phyloP scores from a whole-genome alignment of 306 rosid species.

The Sophora flavescens region DNA sequence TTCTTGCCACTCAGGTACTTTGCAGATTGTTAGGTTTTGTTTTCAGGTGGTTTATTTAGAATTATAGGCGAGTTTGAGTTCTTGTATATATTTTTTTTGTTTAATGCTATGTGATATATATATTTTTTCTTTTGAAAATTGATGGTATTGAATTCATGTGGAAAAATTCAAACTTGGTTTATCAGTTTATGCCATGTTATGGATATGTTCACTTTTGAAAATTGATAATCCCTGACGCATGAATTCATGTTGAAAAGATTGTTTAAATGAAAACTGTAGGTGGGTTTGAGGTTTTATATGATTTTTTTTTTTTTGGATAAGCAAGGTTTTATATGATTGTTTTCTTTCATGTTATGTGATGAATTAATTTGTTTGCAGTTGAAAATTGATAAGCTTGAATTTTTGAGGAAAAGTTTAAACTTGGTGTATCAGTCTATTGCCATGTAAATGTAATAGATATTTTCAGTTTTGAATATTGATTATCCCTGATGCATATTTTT shows the following conservation, averaged over 20 bases:
- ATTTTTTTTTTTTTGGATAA: background rate
- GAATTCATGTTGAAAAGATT: background rate
- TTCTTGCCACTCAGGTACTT: conserved; percentile 89
- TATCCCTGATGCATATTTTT: conserved; percentile 2
- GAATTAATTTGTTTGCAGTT: conserved; percentile 16
- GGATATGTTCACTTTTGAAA: too few species aligned
- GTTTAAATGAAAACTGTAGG: background rate
- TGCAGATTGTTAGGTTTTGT: background rate
- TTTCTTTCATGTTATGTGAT: conserved; percentile 6
- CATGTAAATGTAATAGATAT: background rate
- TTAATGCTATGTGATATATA: background rate
- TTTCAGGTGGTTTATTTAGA: background rate
- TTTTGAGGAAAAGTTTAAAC: conserved; percentile 15
- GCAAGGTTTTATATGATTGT: background rate
- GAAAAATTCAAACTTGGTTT: background rate
- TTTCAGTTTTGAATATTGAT: background rate
- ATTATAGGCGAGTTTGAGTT: background rate
- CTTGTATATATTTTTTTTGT: too few species aligned
- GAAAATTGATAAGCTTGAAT: conserved; percentile 10
- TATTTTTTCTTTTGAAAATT: background rate
- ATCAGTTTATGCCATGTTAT: background rate
- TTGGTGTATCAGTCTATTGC: background rate
- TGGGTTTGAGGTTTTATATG: background rate
- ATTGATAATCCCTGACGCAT: too few species aligned
- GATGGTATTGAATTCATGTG: background rate